These are phyloP conservation scores for Symbiodinium pilosum DNA, from an alignment of 73 alveolate species.

Conservation along the genomic window DNA sequence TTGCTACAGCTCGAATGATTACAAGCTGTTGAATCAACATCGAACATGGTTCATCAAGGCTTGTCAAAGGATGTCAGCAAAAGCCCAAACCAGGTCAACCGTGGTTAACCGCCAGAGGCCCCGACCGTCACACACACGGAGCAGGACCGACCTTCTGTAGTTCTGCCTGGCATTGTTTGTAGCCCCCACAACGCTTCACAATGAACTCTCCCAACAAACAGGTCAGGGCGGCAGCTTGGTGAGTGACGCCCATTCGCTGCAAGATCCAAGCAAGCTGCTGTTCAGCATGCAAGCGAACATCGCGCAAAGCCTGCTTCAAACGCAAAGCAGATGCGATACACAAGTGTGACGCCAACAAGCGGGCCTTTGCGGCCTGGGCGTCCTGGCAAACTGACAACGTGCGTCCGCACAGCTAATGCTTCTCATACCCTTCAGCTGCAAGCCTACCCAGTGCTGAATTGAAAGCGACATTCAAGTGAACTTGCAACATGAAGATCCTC, in stretches of 20 bases:
- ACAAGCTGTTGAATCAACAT: background rate
- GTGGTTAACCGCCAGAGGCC: background rate
- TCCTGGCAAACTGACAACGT: too few species aligned
- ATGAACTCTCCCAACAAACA: background rate
- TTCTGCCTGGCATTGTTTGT: background rate
- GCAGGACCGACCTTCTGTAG: background rate
- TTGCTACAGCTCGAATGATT: too few species aligned
- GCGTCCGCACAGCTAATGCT: too few species aligned
- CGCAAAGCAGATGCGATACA: background rate
- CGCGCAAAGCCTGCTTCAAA: conserved; percentile 54
- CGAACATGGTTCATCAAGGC: background rate
- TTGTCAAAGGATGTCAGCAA: background rate
- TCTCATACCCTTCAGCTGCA: too few species aligned
- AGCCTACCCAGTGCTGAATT: too few species aligned
- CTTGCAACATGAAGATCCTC: too few species aligned
- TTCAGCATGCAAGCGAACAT: conserved; percentile 73
- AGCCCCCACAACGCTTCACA: background rate
- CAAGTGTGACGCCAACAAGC: background rate
- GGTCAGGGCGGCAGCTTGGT: conserved; percentile 53
- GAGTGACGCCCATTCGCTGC: conserved; percentile 80
- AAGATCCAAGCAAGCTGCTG: conserved; percentile 64
- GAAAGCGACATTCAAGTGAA: too few species aligned
- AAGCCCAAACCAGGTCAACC: too few species aligned
- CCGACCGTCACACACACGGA: conserved; percentile 1
- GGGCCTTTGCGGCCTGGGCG: conserved; percentile 38